Base-by-base conservation (phyloP, 208 protist species). In the Trypanosoma rangeli region DNA sequence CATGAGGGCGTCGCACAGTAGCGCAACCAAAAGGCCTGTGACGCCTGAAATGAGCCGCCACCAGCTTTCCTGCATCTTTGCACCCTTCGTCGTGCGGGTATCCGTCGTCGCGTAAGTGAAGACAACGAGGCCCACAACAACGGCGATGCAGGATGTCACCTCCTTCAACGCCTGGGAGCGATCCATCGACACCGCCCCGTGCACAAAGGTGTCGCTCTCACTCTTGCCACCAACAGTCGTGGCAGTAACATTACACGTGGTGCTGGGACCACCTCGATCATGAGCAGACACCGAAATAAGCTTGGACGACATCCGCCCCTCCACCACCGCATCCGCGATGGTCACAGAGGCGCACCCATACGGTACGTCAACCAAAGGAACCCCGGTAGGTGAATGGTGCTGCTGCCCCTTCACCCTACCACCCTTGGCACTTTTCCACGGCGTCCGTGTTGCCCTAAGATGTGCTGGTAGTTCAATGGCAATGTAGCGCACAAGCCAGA, bases 1-100 rank as follows among this genome's bases (percentile, higher is more conserved):
- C 22, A 92, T 72, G 1, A 83, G 39, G 1, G 73, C 73, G 72
- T 92, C 86, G 55, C 78, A 70, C 0, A 80, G 9, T 52, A 86
- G 61, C 16, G 86, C 76, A 28, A 83, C 12, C 31, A 82, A 12
- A 33, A 92, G 60, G 12, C 65, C 54, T 0, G 48, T 64, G 20
- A 89, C 61, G 15, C 85, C 85, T 26, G 76, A 22, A 31, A 80
- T 16, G 22, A 69, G 24, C 15, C 61, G 24, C 7, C 56, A 8
- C 67, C 58, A 74, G 42, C 26, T n/a, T 31, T 68, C 48, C 31
- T 65, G 33, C 22, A 9, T 16, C 20, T 8, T 12, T 48, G 3
- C 7, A n/a, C 31, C 18, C 31, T 46, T 39, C 10, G 9, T 42
- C 49, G 16, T 26, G 24, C 48, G 13, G 18, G 12, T 16, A 64